Percentiles rank a stretch among this genome's conserved stretches.
Conservation (phyloP, 2,329 filamentous ascomycete species). For the Colletotrichum scovillei region DNA sequence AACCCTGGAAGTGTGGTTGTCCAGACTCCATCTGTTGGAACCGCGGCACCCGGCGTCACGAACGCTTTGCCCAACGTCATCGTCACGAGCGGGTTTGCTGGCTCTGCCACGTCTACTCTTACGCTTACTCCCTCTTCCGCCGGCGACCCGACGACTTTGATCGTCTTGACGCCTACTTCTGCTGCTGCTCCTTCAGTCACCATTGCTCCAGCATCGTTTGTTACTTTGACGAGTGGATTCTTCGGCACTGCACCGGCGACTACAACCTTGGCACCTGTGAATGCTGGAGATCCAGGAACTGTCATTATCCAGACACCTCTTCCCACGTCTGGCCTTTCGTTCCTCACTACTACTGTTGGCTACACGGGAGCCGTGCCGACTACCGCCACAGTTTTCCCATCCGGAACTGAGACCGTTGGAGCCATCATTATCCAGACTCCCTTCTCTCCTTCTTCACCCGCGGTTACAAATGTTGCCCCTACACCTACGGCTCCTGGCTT, state of each 20-base stretch:
- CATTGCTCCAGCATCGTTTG: slow-evolving; percentile 4
- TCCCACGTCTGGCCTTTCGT: not conserved
- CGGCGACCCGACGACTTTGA: slow-evolving; percentile 26
- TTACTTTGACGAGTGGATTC: slow-evolving; percentile 14
- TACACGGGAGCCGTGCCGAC: not conserved
- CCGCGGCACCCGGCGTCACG: not conserved
- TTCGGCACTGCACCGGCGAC: slow-evolving; percentile 9
- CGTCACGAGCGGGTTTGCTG: slow-evolving; percentile 17
- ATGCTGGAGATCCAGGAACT: slow-evolving; percentile 11
- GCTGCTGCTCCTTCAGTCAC: not conserved
- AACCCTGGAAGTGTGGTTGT: slow-evolving; percentile 5
- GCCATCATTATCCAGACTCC: slow-evolving; percentile 28
- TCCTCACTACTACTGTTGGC: slow-evolving; percentile 21
- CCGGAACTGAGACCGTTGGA: slow-evolving; percentile 17
- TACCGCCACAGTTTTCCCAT: slow-evolving; percentile 20
- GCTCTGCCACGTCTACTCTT: slow-evolving; percentile 22
- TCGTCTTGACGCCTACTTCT: slow-evolving; percentile 16
- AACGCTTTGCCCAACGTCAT: slow-evolving; percentile 1
- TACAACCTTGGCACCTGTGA: slow-evolving; percentile 7
- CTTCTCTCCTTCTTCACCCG: not conserved
- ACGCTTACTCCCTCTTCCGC: slow-evolving; percentile 11
- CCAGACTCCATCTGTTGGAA: not conserved
- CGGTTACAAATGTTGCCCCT: not conserved
- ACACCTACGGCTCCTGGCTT: not conserved
- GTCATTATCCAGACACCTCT: slow-evolving; percentile 21